phyloP scores from a whole-genome alignment of 1,284 basidiomycete species.

The Sanghuangporus baumii region DNA sequence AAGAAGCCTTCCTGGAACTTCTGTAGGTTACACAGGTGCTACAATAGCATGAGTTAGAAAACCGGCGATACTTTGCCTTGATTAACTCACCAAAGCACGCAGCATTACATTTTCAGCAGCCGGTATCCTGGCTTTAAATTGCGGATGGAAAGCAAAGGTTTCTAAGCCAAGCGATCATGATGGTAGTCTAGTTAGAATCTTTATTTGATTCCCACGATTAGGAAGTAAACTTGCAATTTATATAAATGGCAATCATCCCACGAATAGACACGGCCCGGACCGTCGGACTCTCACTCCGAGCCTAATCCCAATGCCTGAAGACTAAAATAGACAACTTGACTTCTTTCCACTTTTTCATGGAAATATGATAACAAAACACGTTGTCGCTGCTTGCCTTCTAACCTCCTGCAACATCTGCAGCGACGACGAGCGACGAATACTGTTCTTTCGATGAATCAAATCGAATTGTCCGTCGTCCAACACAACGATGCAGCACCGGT shows the following conservation, averaged over 20 bases:
- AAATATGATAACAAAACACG: not conserved
- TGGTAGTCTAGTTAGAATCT: not conserved
- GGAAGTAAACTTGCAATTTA: not conserved
- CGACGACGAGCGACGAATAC: too few relatives aligned
- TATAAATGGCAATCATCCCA: too few relatives aligned
- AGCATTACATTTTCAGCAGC: too few relatives aligned
- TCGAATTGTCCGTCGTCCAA: not conserved
- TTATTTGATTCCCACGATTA: not conserved
- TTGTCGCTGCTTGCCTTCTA: not conserved
- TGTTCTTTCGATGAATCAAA: not conserved
- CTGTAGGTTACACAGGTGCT: not conserved
- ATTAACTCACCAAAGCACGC: too few relatives aligned
- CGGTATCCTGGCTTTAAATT: too few relatives aligned
- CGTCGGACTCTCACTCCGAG: not conserved
- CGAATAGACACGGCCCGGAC: not conserved
- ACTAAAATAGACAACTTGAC: not conserved
- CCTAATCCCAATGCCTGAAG: not conserved
- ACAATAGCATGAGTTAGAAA: not conserved
- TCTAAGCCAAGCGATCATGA: not conserved
- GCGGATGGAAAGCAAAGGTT: not conserved
- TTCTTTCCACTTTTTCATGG: not conserved
- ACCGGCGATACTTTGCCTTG: not conserved
- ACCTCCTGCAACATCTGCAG: not conserved
- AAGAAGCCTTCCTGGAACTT: not conserved
- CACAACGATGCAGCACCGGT: not conserved